A percentile compares a stretch with the other conserved stretches of the same genome.
Evolutionary conservation across 768 basidiomycete species (phyloP).

Genomic region (Boletus sp.): DNA sequence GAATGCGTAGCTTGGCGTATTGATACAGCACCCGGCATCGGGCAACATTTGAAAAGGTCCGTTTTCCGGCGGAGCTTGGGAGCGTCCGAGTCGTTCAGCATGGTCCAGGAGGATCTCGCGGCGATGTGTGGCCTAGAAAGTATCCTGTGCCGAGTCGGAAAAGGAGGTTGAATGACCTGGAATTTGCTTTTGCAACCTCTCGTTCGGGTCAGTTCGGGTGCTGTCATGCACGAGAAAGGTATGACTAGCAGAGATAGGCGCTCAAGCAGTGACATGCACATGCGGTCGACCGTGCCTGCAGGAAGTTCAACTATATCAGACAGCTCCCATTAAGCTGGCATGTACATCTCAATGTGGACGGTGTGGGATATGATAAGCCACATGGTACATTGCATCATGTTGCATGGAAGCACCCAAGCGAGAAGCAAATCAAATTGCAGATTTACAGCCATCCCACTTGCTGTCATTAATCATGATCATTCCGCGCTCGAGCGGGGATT

Average conservation of each 20-base stretch:
- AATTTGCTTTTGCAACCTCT: neutral
- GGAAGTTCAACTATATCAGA: neutral
- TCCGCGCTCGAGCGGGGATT: neutral
- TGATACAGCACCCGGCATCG: neutral
- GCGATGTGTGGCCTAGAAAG: neutral
- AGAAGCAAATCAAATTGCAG: neutral
- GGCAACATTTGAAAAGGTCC: neutral
- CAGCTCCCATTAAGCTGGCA: neutral
- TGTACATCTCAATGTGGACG: neutral
- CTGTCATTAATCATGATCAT: neutral
- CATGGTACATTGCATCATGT: neutral
- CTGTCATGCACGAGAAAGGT: neutral
- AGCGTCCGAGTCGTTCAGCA: neutral
- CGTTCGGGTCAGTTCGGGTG: neutral
- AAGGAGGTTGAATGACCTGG: neutral
- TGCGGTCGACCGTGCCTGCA: neutral
- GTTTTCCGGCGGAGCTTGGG: neutral
- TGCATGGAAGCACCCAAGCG: neutral
- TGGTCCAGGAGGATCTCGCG: neutral
- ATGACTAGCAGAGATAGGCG: neutral
- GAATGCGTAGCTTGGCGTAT: neutral
- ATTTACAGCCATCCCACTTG: neutral
- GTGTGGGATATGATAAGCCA: neutral
- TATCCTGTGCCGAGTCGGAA: neutral
- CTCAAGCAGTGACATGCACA: neutral